A percentile compares a stretch with the other conserved stretches of the same genome.
These are phyloP conservation scores for Solanum pennellii DNA, from an alignment of 257 asterid genomes.

Conservation along the genomic window DNA sequence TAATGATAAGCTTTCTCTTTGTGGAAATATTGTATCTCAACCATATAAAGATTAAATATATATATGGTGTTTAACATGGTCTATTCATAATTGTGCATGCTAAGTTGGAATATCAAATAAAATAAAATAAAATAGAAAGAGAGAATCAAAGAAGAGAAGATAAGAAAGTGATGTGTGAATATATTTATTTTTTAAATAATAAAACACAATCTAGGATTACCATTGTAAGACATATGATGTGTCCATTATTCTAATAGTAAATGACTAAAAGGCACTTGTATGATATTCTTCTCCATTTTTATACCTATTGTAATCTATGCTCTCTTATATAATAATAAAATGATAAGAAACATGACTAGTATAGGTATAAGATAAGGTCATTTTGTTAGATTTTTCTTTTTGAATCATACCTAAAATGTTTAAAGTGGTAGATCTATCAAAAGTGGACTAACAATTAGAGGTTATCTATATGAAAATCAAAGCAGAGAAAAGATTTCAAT, in stretches of 20 bases:
- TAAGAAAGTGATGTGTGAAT: not conserved
- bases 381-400: not conserved
- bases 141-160: not conserved
- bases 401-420: not conserved
- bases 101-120: not conserved
- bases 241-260: not conserved
- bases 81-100: not conserved
- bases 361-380: not conserved
- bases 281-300: not conserved
- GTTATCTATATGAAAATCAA: not conserved
- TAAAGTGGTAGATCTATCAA: not conserved
- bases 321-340: not conserved
- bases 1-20: not conserved
- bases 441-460: not conserved
- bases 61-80: not conserved
- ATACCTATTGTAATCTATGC: not conserved
- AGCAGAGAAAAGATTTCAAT: no score
- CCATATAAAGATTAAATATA: not conserved
- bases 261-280: not conserved
- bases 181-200: not conserved
- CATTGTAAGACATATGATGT: not conserved
- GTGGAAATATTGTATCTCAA: not conserved
- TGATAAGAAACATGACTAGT: not conserved
- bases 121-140: not conserved
- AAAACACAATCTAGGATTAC: not conserved